Evolutionary conservation across 2,329 filamentous ascomycete genomes (phyloP).

Genomic region (Stromatinia cepivora): DNA sequence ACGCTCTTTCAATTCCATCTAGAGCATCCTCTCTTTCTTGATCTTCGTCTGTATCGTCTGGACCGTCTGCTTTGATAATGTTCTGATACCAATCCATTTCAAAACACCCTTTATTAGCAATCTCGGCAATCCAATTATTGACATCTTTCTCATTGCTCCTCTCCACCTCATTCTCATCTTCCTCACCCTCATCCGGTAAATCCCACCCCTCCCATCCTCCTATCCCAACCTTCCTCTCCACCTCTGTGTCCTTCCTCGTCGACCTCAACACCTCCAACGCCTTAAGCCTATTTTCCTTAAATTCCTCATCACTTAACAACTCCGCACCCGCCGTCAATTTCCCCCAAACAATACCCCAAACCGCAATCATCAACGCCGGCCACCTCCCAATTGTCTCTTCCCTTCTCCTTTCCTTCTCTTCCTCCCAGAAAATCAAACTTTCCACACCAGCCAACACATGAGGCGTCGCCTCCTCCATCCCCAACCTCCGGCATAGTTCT

Average conservation of each 20-base stretch:
- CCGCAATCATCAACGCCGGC: slow-evolving; percentile 57
- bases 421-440: slow-evolving; percentile 43
- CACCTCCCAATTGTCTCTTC: slow-evolving; percentile 49
- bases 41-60: slow-evolving; percentile 39
- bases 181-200: slow-evolving; percentile 45
- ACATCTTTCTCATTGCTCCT: slow-evolving; percentile 56
- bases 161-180: slow-evolving; percentile 49
- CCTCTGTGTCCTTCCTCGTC: slow-evolving; percentile 46
- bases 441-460: slow-evolving; percentile 76
- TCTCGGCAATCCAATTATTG: slow-evolving; percentile 59
- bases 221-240: slow-evolving; percentile 44
- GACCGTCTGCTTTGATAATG: slow-evolving; percentile 45
- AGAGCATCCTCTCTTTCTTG: slow-evolving; percentile 41
- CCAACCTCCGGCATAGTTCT: slow-evolving; percentile 62
- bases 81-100: slow-evolving; percentile 61
- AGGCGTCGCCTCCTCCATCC: slow-evolving; percentile 62
- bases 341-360: slow-evolving; percentile 61
- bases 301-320: slow-evolving; percentile 44
- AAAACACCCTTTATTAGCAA: slow-evolving; percentile 51
- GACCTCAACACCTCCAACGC: slow-evolving; percentile 48
- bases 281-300: slow-evolving; percentile 49
- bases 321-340: slow-evolving; percentile 44
- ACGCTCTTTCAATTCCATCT: slow-evolving; percentile 33
- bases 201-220: slow-evolving; percentile 56
- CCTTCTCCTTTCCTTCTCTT: slow-evolving; percentile 16